Evolutionary conservation across 2,329 filamentous ascomycete species (phyloP).

Genomic region (Neurospora sp.): DNA sequence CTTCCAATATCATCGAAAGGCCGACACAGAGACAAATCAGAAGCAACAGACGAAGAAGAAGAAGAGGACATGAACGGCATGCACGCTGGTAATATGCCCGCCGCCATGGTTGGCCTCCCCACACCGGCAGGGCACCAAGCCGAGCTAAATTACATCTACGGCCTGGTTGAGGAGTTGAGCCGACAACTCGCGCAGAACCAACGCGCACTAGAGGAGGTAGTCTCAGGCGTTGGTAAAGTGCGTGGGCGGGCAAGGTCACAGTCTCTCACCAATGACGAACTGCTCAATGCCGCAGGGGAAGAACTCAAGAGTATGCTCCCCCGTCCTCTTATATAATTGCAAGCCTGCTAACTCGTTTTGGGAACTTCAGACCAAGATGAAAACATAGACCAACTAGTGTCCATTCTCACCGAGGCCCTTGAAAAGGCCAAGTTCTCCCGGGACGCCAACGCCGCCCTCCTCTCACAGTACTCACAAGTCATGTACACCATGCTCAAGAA

Average conservation of each 20-base stretch:
- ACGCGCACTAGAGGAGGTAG: slow-evolving; percentile 52
- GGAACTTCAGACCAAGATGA: slow-evolving; percentile 39
- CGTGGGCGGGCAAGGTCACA: slow-evolving; percentile 45
- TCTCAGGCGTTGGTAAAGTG: slow-evolving; percentile 52
- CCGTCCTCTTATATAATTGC: neutral
- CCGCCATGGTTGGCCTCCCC: slow-evolving; percentile 39
- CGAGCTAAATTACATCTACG: slow-evolving; percentile 59
- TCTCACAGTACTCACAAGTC: slow-evolving; percentile 48
- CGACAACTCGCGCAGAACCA: slow-evolving; percentile 53
- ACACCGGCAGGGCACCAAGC: slow-evolving; percentile 60
- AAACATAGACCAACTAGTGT: slow-evolving; percentile 53
- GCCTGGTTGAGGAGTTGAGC: slow-evolving; percentile 58
- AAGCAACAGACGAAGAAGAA: neutral
- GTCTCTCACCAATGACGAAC: slow-evolving; percentile 46
- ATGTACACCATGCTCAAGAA: slow-evolving; percentile 51
- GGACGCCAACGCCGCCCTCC: slow-evolving; percentile 49
- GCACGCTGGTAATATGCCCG: slow-evolving; percentile 38
- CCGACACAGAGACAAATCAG: neutral
- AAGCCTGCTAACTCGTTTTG: neutral
- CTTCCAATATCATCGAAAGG: neutral
- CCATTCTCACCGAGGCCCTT: slow-evolving; percentile 50
- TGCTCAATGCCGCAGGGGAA: slow-evolving; percentile 45
- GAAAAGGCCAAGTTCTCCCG: slow-evolving; percentile 52
- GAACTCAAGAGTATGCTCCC: slow-evolving; percentile 42
- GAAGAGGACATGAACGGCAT: slow-evolving; percentile 36